These are phyloP conservation scores for Sarcodon sp. DNA, from an alignment of 768 basidiomycete genomes.

Conservation along the genomic window DNA sequence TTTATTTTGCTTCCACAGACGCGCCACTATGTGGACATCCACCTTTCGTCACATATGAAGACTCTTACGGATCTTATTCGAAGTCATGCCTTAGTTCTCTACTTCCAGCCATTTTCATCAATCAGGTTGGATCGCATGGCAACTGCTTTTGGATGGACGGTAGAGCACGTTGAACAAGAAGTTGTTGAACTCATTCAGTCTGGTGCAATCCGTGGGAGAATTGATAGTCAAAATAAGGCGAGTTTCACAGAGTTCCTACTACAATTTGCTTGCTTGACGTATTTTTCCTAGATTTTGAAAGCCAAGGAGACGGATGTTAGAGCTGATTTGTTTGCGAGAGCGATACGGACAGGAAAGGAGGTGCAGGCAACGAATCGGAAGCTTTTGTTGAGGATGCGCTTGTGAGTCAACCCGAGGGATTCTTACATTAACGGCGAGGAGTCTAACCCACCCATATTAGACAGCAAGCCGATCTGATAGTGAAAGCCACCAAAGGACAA, in stretches of 20 bases:
- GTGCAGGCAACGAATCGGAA: conserved; percentile 68
- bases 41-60: conserved; percentile 56
- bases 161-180: conserved; percentile 57
- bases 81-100: conserved; percentile 69
- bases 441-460: conserved; percentile 21
- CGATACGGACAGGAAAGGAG: conserved; percentile 59
- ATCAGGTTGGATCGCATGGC: conserved; percentile 80
- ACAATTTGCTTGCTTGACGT: neutral
- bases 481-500: conserved; percentile 43
- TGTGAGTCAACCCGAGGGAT: conserved; percentile 35
- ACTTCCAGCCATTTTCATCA: conserved; percentile 83
- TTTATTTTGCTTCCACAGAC: conserved; percentile 31
- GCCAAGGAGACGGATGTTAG: conserved; percentile 74
- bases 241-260: conserved; percentile 1
- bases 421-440: neutral
- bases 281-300: conserved; percentile 46
- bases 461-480: conserved; percentile 69
- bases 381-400: conserved; percentile 66
- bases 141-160: conserved; percentile 69
- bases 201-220: conserved; percentile 67
- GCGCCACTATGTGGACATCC: conserved; percentile 66
- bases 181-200: conserved; percentile 70
- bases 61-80: conserved; percentile 59
- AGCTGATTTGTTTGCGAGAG: conserved; percentile 60
- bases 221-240: conserved; percentile 87